Base-by-base conservation (phyloP, 257 asterid species). In the Thymus quinquecostatus region DNA sequence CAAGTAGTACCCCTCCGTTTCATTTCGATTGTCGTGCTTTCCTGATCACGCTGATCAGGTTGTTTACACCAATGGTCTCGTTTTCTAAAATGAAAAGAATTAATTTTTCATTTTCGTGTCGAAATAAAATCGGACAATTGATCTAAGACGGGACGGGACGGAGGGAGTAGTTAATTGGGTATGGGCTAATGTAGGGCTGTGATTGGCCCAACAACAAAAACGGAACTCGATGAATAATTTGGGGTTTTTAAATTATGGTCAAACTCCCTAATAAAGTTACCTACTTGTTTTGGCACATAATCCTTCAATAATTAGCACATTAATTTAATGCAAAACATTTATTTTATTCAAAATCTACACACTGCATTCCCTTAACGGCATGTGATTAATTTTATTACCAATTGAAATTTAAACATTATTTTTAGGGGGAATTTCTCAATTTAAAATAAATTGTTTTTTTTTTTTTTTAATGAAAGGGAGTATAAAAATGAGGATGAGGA, bases 211-310 rank as follows among this genome's bases (percentile, higher is more conserved):
- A 61, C 33, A 8, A 61, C 33, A 8, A 9, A 57, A 63, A 29
- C 8, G 27, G 58, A 10, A 56, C 60, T 47, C n/a, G 4, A 38
- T 55, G 10, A 45, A 45, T 58, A 8, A 1, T 30, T 50, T 1
- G 40, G 47, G 57, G 48, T 30, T 21, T 48, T 60, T 1, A 9
- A 34, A 14, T 32, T 48, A 10, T 6, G 44, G 63, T 51, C 69
- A 61, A 71, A 62, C 44, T 30, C 44, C 62, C 12, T 29, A 10
- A 61, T 4, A 50, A 53, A 21, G 13, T 0, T 4, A 51, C 47
- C 33, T 49, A 71, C 70, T 62, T 27, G n/a, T 30, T 63, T 41
- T 72, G 55, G 59, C 47, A 51, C 64, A 63, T 14, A 53, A 63
- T 41, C 40, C 10, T 51, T 30, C 38, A 51, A 63, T 73, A 41